Evolutionary conservation across 306 rosid species (phyloP).

Genomic region (Herpetospermum pedunculosum): DNA sequence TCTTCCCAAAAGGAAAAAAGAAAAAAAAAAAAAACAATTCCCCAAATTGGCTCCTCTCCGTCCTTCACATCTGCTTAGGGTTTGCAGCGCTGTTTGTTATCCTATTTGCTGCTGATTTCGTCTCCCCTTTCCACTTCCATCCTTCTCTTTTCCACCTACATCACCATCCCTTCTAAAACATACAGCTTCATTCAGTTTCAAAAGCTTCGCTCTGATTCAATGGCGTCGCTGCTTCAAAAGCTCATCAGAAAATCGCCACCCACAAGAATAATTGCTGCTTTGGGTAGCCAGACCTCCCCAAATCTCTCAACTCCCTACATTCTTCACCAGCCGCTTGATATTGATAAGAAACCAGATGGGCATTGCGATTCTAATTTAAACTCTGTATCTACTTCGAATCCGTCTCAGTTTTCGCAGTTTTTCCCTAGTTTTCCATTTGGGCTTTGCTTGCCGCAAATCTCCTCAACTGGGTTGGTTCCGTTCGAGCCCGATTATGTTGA

Average conservation of each 20-base stretch:
- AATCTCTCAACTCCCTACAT: constrained; percentile 12
- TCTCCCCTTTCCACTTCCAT: background rate
- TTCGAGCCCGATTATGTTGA: constrained; percentile 18
- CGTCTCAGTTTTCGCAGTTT: constrained; percentile 17
- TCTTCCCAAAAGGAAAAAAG: too few species aligned
- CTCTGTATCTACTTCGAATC: background rate
- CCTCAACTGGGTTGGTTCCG: constrained; percentile 15
- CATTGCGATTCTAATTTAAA: background rate
- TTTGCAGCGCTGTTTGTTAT: background rate
- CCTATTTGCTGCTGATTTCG: background rate
- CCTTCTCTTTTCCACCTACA: background rate
- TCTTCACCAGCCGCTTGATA: constrained; percentile 8
- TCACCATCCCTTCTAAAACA: background rate
- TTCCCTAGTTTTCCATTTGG: constrained; percentile 53
- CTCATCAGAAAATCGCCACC: constrained; percentile 31
- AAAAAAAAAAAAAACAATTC: too few species aligned
- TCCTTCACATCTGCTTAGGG: background rate
- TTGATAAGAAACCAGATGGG: constrained; percentile 6
- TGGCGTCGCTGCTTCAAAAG: constrained; percentile 56
- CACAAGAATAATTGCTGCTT: constrained; percentile 20
- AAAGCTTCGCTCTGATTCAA: constrained; percentile 10
- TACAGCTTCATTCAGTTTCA: background rate
- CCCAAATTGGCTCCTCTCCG: background rate
- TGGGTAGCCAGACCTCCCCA: constrained; percentile 8
- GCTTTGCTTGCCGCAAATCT: constrained; percentile 25